Evolutionary conservation across 768 basidiomycete species (phyloP), one percentile per base, ranked within the genome.

Genomic region (Suillus discolor): DNA sequence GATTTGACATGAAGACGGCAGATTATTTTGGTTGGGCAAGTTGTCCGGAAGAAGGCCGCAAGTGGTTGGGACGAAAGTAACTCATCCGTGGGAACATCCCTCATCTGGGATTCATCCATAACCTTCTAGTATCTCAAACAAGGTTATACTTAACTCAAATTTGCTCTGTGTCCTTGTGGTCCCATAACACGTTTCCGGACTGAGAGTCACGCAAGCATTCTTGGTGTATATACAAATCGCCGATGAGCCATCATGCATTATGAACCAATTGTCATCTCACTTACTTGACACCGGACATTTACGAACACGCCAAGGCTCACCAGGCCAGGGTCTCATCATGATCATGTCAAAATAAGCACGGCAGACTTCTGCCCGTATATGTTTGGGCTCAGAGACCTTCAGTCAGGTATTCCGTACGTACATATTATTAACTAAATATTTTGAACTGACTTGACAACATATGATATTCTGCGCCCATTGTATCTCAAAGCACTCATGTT

Each of bases 11-110:
- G 64, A 64, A 62, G 25, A 39, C 18, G 39, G 39, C 25, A 60
- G 39, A 60, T 42, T 60, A 55, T 31, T 60, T 60, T 44, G 25
- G 28, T 51, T 31, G 41, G 25, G 57, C 36, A 38, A 38, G 73
- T 71, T 70, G 76, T 76, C 67, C 47, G 49, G 53, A 62, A 53
- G 59, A 66, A 62, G 11, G 31, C 31, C 31, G 38, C 45, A 63
- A 34, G 63, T 31, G 11, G 51, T 42, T 61, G 39, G 66, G 68
- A 57, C 25, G 9, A n/a, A 31, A 34, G 20, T 20, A 64, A 64
- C 61, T 41, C 63, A 61, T 39, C 12, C 69, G 73, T 70, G 78
- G 67, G 73, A 76, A 77, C 6, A 20, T 60, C 61, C 18, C 38
- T 42, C 49, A 20, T 57, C 11, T 64, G 11, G 55, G 65, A 31